Evolutionary conservation across 106 monocot genomes (phyloP), one percentile per base, ranked within the genome.

Genomic region (Phalaenopsis aphrodite): DNA sequence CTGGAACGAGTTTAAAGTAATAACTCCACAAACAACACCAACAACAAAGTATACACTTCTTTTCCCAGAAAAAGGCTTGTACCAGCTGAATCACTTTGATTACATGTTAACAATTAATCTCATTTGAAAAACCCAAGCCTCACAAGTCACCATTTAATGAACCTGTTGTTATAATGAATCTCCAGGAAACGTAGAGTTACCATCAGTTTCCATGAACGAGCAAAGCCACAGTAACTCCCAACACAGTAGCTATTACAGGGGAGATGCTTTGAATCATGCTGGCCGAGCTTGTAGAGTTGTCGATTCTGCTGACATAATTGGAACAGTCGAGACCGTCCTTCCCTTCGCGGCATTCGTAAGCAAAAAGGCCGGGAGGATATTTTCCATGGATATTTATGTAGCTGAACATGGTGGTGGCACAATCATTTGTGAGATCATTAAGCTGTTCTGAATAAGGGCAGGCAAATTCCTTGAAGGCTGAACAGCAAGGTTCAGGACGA

Each of bases 371-470:
- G 3, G 82, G 82, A 5, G 82, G 82, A 41, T 82, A 82, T 39
- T 82, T 82, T 45, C 82, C 82, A 16, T 82, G 72, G 37, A 82
- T 69, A 55, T 82, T 82, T 36, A 82, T 82, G 78, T 82, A 82
- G 42, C 82, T 82, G 69, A 82, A 83, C 82, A 83, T 83, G 37
- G 78, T 78, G 15, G 82, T 77, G 19, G 82, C 82, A 16, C 82
- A 83, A 21, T 83, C 82, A 30, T 77, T 83, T 10, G 65, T 83
- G 48, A 16, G 69, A 78, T 83, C 82, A 64, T 83, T 83, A 55
- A 83, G 77, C 38, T 77, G 43, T 0, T 83, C 82, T 12, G 78
- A 8, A 30, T 83, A 83, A 24, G 82, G 82, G 55, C 82, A 83
- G 11, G 82, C 82, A 55, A 83, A 83, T 41, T 83, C 82, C 37